A percentile compares a stretch with the other conserved stretches of the same genome.
phyloP scores from a whole-genome alignment of 345 rosid genomes.

The sweet orange (Citrus sinensis) region DNA sequence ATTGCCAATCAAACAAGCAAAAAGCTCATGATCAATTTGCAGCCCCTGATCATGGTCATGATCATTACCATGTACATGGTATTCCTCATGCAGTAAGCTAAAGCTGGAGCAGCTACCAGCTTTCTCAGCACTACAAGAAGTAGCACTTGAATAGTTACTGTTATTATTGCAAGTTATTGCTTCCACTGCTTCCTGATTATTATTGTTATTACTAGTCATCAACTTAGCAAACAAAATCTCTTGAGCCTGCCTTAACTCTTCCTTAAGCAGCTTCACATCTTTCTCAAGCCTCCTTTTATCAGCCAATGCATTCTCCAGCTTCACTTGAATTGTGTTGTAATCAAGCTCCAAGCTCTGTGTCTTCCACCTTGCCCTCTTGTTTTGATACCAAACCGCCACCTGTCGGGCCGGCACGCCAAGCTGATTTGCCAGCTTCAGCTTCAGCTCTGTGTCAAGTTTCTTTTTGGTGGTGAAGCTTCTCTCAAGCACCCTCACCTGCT shows the following conservation, averaged over 20 bases:
- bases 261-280: conserved; percentile 60
- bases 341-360: conserved; percentile 75
- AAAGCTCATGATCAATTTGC: conserved; percentile 67
- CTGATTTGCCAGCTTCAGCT: conserved; percentile 62
- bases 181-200: conserved; percentile 11
- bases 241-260: conserved; percentile 54
- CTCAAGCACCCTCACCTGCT: conserved; percentile 71
- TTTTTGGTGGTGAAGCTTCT: conserved; percentile 61
- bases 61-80: conserved; percentile 10
- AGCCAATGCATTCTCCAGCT: conserved; percentile 47
- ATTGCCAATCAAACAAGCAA: conserved; percentile 53
- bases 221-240: conserved; percentile 31
- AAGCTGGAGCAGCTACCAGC: conserved; percentile 8
- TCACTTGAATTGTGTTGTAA: conserved; percentile 43
- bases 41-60: conserved; percentile 30
- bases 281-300: conserved; percentile 62
- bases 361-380: conserved; percentile 89
- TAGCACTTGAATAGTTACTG: not conserved
- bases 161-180: not conserved
- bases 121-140: conserved; percentile 13
- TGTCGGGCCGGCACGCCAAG: conserved; percentile 74
- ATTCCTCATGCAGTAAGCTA: conserved; percentile 16
- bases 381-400: conserved; percentile 93
- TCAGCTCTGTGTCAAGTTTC: conserved; percentile 72
- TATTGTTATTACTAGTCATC: not conserved